phyloP scores from a whole-genome alignment of 2,329 filamentous ascomycete species.

The Xylariaceae sp. region DNA sequence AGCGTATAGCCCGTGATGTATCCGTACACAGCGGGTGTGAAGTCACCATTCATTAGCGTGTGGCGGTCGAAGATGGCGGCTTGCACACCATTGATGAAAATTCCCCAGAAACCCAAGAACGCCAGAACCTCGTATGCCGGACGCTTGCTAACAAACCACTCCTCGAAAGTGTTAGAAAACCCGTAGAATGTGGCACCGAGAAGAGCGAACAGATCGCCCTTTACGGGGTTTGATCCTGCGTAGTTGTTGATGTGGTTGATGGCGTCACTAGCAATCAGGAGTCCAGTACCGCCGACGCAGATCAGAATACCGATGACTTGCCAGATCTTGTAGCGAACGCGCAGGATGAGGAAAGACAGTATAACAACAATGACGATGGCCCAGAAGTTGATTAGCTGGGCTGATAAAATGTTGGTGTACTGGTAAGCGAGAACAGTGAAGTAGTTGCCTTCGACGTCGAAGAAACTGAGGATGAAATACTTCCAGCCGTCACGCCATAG shows the following conservation, averaged over 20 bases:
- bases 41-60: slow-evolving; percentile 61
- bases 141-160: slow-evolving; percentile 83
- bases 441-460: slow-evolving; percentile 96
- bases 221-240: slow-evolving; percentile 67
- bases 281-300: slow-evolving; percentile 84
- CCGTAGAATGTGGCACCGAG: slow-evolving; percentile 90
- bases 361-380: slow-evolving; percentile 89
- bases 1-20: slow-evolving; percentile 91
- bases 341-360: slow-evolving; percentile 76
- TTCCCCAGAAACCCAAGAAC: slow-evolving; percentile 83
- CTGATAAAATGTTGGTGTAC: slow-evolving; percentile 86
- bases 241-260: slow-evolving; percentile 71
- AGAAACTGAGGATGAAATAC: slow-evolving; percentile 86
- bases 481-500: slow-evolving; percentile 77
- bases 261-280: slow-evolving; percentile 84
- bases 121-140: slow-evolving; percentile 92
- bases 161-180: slow-evolving; percentile 84
- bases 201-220: slow-evolving; percentile 89
- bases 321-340: slow-evolving; percentile 82
- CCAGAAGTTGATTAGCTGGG: slow-evolving; percentile 98
- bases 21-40: slow-evolving; percentile 66
- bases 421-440: slow-evolving; percentile 94
- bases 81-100: slow-evolving; percentile 87
- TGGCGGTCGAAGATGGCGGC: slow-evolving; percentile 86
- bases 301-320: slow-evolving; percentile 85